Conservation (phyloP, 179 eudicot genomes). For the Silene coronaria region DNA sequence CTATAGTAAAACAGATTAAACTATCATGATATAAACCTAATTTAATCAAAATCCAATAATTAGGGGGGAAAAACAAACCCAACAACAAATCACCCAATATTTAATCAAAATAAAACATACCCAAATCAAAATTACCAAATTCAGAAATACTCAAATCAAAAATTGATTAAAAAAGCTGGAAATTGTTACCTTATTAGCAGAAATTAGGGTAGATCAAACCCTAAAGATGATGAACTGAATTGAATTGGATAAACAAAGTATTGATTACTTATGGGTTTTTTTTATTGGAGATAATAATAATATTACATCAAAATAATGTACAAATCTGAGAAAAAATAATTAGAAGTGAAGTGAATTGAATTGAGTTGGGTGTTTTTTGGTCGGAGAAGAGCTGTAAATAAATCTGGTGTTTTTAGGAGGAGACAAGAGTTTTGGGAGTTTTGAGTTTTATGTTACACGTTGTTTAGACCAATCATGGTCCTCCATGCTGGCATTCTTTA, state of each 20-base stretch:
- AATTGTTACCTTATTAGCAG: not conserved
- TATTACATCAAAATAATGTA: not conserved
- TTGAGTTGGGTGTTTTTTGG: not conserved
- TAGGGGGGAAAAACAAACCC: too few species aligned
- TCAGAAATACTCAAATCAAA: not conserved
- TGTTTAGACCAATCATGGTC: not conserved
- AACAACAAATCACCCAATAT: too few species aligned
- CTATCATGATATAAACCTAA: not conserved
- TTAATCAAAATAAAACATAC: too few species aligned
- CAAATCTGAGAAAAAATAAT: not conserved
- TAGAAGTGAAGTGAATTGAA: not conserved
- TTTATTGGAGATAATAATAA: not conserved
- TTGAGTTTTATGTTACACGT: not conserved
- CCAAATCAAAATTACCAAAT: not conserved
- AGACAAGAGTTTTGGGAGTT: not conserved
- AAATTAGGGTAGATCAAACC: slow-evolving; percentile 5
- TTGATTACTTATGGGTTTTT: not conserved
- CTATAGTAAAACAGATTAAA: not conserved
- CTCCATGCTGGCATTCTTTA: not conserved
- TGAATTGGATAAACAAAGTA: too few species aligned
- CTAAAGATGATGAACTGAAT: not conserved
- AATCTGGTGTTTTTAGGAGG: not conserved
- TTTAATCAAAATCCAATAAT: not conserved
- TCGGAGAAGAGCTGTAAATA: not conserved
- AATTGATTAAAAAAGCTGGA: not conserved